Conservation (phyloP, 495 filamentous ascomycete genomes). For the Penicillium atrosanguineum region DNA sequence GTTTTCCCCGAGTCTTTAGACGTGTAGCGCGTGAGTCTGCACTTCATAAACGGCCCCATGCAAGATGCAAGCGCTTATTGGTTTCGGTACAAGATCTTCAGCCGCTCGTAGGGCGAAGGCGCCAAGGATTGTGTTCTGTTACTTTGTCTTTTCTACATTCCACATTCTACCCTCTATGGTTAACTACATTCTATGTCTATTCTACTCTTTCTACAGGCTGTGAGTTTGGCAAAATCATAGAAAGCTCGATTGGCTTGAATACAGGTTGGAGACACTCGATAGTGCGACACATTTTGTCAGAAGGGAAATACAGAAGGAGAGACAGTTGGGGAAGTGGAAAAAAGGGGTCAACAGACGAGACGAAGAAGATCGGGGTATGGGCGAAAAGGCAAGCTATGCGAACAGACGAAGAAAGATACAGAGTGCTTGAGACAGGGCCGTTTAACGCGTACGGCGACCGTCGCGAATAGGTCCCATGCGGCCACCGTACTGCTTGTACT, state of each 20-base stretch:
- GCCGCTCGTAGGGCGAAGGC: background rate
- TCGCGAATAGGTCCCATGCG: slow-evolving; percentile 30
- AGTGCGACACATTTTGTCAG: slow-evolving; percentile 7
- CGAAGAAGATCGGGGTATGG: slow-evolving; percentile 23
- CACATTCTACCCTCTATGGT: too few relatives aligned
- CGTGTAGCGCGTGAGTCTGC: background rate
- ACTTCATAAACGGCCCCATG: background rate
- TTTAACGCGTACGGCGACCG: slow-evolving; percentile 35
- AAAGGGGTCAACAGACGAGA: slow-evolving; percentile 24
- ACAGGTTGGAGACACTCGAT: slow-evolving; percentile 5
- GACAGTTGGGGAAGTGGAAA: slow-evolving; percentile 7
- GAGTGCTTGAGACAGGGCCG: background rate
- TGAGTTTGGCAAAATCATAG: background rate
- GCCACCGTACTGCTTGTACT: slow-evolving; percentile 24
- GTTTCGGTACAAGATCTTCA: slow-evolving; percentile 6
- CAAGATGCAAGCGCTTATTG: slow-evolving; percentile 3
- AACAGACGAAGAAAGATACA: slow-evolving; percentile 16
- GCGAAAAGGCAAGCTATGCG: slow-evolving; percentile 30
- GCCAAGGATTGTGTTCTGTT: too few relatives aligned
- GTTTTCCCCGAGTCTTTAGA: background rate
- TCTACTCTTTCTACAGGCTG: too few relatives aligned
- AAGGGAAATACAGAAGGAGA: slow-evolving; percentile 12
- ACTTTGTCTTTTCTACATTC: too few relatives aligned
- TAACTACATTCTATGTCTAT: too few relatives aligned
- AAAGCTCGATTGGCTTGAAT: slow-evolving; percentile 2